phyloP scores from a whole-genome alignment of 768 basidiomycete species.

The Tephrocybe sp. region DNA sequence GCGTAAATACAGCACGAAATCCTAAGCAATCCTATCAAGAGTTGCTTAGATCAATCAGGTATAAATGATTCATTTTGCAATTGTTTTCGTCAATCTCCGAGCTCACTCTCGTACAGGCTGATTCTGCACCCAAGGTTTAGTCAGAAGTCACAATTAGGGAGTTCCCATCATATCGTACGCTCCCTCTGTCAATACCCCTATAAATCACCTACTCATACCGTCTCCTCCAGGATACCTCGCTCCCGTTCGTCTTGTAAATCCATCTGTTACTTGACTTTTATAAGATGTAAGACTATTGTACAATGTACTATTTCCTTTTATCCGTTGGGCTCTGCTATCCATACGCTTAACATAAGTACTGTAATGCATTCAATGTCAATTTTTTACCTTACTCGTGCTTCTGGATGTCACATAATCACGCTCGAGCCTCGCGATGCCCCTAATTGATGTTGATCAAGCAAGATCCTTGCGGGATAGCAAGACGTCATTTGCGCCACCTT shows the following conservation, averaged over 20 bases:
- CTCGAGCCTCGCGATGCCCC: not conserved
- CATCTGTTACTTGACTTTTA: not conserved
- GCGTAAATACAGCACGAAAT: conserved; percentile 31
- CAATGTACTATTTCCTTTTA: conserved; percentile 1
- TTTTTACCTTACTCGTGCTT: no score
- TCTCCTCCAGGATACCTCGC: conserved; percentile 30
- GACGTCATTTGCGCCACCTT: conserved; percentile 6
- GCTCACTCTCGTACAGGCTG: conserved; percentile 26
- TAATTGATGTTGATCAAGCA: not conserved
- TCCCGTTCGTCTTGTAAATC: conserved; percentile 25
- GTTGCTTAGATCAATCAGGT: conserved; percentile 57
- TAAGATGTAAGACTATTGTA: not conserved
- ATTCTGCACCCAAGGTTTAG: conserved; percentile 59
- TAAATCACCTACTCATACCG: not conserved
- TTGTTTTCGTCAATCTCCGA: not conserved
- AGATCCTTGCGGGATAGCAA: not conserved
- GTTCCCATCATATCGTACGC: conserved; percentile 65
- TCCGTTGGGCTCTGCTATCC: not conserved
- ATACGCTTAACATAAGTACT: not conserved
- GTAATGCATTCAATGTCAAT: no score
- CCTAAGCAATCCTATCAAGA: conserved; percentile 66
- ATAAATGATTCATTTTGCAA: conserved; percentile 6
- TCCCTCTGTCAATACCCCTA: not conserved
- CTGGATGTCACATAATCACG: no score
- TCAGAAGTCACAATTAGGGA: conserved; percentile 73